A percentile compares a stretch with the other conserved stretches of the same genome.
These are phyloP conservation scores for Fraxinus velutina DNA, from an alignment of 305 asterid species.

Conservation along the genomic window DNA sequence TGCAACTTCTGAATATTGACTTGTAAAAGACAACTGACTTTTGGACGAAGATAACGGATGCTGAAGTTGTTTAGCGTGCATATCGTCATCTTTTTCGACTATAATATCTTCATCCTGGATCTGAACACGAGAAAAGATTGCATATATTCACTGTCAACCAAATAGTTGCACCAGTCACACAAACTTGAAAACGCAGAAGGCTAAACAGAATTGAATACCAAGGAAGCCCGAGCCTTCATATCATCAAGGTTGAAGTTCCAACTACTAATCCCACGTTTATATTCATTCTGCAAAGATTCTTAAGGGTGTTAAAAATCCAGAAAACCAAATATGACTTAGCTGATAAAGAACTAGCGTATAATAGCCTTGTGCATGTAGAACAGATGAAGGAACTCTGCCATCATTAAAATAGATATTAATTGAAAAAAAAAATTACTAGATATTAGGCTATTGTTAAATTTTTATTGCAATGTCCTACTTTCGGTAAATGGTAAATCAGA, in stretches of 20 bases:
- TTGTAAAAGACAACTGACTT: constrained; percentile 57
- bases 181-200: background rate
- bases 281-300: constrained; percentile 65
- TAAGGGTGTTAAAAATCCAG: constrained; percentile 8
- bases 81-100: constrained; percentile 58
- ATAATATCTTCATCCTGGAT: constrained; percentile 74
- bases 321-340: background rate
- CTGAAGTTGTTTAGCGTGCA: constrained; percentile 46
- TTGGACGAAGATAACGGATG: constrained; percentile 34
- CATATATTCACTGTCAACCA: background rate
- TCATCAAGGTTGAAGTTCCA: constrained; percentile 98
- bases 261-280: constrained; percentile 93
- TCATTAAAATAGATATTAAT: background rate
- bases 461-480: background rate
- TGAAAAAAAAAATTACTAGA: background rate
- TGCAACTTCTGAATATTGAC: constrained; percentile 67
- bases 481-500: background rate
- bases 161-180: background rate
- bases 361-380: background rate
- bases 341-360: background rate
- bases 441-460: background rate
- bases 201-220: constrained; percentile 50
- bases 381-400: background rate
- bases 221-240: constrained; percentile 92
- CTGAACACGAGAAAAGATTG: constrained; percentile 31